These are phyloP conservation scores for Barnettozyma sp. DNA, from an alignment of 805 yeast species.

Conservation along the genomic window DNA sequence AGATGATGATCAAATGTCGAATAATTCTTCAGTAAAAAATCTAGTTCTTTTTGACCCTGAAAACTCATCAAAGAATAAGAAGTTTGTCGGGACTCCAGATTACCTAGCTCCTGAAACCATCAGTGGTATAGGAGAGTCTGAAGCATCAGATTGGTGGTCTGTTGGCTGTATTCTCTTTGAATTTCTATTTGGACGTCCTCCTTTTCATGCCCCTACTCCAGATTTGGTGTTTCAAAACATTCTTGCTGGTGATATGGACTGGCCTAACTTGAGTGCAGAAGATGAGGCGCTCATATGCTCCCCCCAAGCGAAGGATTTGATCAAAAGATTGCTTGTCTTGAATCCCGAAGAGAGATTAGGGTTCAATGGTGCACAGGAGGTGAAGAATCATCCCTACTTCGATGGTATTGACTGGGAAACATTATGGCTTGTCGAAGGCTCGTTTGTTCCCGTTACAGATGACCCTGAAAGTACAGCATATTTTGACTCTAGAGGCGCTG, in stretches of 20 bases:
- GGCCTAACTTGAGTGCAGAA: slow-evolving; percentile 62
- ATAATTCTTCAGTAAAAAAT: slow-evolving; percentile 21
- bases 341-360: slow-evolving; percentile 72
- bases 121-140: slow-evolving; percentile 74
- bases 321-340: slow-evolving; percentile 50
- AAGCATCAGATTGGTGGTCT: slow-evolving; percentile 97
- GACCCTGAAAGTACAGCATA: slow-evolving; percentile 87
- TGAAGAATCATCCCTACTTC: slow-evolving; percentile 74
- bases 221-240: slow-evolving; percentile 80
- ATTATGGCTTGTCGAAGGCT: slow-evolving; percentile 62
- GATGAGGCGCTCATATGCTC: slow-evolving; percentile 54
- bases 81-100: slow-evolving; percentile 96
- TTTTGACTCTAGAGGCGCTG: slow-evolving; percentile 88
- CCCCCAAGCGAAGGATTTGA: slow-evolving; percentile 67
- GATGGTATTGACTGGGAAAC: slow-evolving; percentile 65
- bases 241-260: slow-evolving; percentile 61
- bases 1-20: slow-evolving; percentile 38
- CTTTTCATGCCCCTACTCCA: slow-evolving; percentile 80
- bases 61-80: slow-evolving; percentile 44
- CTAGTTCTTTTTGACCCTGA: slow-evolving; percentile 74
- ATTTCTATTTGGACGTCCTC: slow-evolving; percentile 88
- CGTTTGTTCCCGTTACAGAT: slow-evolving; percentile 74
- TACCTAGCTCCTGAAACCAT: slow-evolving; percentile 96
- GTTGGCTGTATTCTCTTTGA: slow-evolving; percentile 94
- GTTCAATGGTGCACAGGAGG: slow-evolving; percentile 68